A percentile compares a stretch with the other conserved stretches of the same genome.
These are phyloP conservation scores for Claviceps quebecensis DNA, from an alignment of 2,329 filamentous ascomycete species.

Conservation along the genomic window DNA sequence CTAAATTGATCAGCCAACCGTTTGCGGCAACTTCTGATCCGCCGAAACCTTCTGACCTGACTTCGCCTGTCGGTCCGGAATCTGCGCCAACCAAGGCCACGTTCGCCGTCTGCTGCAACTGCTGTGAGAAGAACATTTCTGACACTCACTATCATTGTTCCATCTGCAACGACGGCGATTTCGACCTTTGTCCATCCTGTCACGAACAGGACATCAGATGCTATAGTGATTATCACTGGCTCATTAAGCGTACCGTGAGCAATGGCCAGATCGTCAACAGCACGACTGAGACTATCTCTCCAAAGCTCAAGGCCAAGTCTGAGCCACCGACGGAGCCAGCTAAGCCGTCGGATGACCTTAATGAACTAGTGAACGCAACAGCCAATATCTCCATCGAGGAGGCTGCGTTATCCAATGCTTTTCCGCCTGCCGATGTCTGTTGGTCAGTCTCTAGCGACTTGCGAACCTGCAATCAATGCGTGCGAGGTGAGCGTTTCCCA, in stretches of 20 bases:
- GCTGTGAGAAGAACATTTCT: constrained; percentile 64
- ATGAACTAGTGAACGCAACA: neutral
- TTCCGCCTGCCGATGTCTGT: neutral
- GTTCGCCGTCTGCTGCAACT: constrained; percentile 90
- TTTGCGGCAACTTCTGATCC: neutral
- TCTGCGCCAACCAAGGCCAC: neutral
- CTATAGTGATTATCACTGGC: constrained; percentile 69
- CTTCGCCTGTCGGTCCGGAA: neutral
- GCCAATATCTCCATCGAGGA: neutral
- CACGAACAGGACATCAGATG: constrained; percentile 65
- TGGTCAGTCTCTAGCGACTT: constrained; percentile 19
- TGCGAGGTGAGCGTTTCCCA: constrained; percentile 22
- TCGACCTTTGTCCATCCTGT: constrained; percentile 76
- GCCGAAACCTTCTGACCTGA: neutral
- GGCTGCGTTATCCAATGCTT: neutral
- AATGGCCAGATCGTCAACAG: constrained; percentile 71
- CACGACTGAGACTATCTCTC: constrained; percentile 65
- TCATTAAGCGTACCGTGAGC: constrained; percentile 78
- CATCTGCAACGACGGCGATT: constrained; percentile 85
- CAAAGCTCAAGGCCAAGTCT: constrained; percentile 36
- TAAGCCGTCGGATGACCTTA: neutral
- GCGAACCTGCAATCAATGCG: constrained; percentile 57
- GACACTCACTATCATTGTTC: constrained; percentile 89
- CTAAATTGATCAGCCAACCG: constrained; percentile 1
- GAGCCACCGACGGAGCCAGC: constrained; percentile 5